phyloP scores from a whole-genome alignment of 225 moss, liverwort and hornwort genomes.

The Sphagnum contortum region DNA sequence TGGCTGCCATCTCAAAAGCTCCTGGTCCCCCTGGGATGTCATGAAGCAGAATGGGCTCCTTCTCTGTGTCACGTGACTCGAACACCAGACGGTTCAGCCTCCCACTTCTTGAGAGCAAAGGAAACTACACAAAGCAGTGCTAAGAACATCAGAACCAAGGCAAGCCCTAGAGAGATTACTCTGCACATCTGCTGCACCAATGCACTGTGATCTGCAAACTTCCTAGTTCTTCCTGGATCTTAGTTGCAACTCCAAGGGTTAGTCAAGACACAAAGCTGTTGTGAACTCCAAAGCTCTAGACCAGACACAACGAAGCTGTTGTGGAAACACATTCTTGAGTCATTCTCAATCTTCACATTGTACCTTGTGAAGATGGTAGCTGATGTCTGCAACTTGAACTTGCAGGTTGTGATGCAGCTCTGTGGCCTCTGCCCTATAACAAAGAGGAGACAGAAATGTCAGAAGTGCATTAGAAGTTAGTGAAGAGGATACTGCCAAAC shows the following conservation, averaged over 20 bases:
- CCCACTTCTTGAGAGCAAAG: conserved; percentile 32
- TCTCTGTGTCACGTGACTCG: conserved; percentile 11
- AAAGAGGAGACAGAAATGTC: too few species aligned
- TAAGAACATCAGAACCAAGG: neutral
- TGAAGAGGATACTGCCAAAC: too few species aligned
- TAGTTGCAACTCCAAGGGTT: too few species aligned
- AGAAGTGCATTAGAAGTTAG: too few species aligned
- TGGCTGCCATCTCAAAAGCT: conserved; percentile 43
- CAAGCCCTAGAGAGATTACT: too few species aligned
- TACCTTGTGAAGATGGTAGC: conserved; percentile 31
- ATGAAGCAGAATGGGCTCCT: conserved; percentile 14
- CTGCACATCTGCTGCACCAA: too few species aligned
- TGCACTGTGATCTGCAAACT: too few species aligned
- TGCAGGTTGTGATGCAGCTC: conserved; percentile 29
- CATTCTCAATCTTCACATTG: neutral
- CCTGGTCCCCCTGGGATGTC: conserved; percentile 36
- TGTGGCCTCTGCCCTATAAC: conserved; percentile 23
- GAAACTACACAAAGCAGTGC: conserved; percentile 11
- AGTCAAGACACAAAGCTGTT: too few species aligned
- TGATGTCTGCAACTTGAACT: conserved; percentile 25
- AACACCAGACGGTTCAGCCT: conserved; percentile 27
- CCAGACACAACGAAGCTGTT: too few species aligned
- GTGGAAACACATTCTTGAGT: too few species aligned
- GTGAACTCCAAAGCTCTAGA: too few species aligned
- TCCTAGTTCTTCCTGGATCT: too few species aligned